Conservation (phyloP, 306 rosid species). For the Calophaca sinica region DNA sequence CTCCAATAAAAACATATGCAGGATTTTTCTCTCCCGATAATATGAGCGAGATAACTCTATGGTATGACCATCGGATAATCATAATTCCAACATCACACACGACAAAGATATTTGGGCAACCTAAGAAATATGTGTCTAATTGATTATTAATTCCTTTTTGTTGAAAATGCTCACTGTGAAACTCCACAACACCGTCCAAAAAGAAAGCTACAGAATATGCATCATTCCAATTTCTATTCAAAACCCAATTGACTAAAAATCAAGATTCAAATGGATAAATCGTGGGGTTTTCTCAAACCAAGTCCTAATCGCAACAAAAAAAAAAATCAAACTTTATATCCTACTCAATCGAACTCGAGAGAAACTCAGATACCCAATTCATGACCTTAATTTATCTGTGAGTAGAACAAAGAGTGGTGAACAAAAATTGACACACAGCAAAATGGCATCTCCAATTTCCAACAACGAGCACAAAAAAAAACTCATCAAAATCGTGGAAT, state of each 20-base stretch:
- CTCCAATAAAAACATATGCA: too few relatives aligned
- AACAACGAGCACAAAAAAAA: conserved; percentile 20
- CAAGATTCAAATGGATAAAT: conserved; percentile 20
- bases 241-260: conserved; percentile 36
- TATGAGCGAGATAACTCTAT: too few relatives aligned
- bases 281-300: not conserved
- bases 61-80: too few relatives aligned
- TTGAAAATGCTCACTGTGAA: too few relatives aligned
- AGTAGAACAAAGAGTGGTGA: conserved; percentile 20
- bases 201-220: not conserved
- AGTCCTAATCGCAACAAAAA: conserved; percentile 28
- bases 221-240: conserved; percentile 8
- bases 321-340: conserved; percentile 28
- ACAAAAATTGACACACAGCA: conserved; percentile 21
- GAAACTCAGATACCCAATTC: conserved; percentile 31
- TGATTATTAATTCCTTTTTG: too few relatives aligned
- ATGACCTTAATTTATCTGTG: conserved; percentile 37
- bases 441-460: conserved; percentile 41
- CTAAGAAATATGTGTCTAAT: too few relatives aligned
- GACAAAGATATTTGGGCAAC: too few relatives aligned
- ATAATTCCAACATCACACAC: too few relatives aligned
- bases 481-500: not conserved
- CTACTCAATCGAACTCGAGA: conserved; percentile 24
- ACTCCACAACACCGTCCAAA: too few relatives aligned
- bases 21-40: too few relatives aligned